Base-by-base conservation (phyloP, 2,329 filamentous ascomycete genomes). In the Microdochium paspali region DNA sequence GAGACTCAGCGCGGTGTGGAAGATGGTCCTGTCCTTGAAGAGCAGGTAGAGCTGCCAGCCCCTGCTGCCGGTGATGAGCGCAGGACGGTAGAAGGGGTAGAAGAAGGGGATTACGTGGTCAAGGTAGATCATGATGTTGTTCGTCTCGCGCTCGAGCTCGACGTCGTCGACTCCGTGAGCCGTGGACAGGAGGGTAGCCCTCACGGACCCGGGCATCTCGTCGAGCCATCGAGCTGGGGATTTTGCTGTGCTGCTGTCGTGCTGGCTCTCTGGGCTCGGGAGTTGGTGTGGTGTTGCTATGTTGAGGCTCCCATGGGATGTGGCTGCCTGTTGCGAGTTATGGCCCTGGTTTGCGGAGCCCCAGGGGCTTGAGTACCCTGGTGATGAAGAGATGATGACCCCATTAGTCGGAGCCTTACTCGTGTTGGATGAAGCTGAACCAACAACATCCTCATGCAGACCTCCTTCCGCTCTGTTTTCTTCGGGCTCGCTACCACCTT, bases 91-190 rank as follows among this genome's bases (percentile, higher is more conserved):
- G 57, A 82, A 78, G 2, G 81, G 81, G 56, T 79, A 83, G 1
- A 83, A 62, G 53, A 81, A 77, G 2, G 80, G 79, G 51, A 83
- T 74, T 20, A 82, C 68, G 51, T 78, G 73, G 58, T 84, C 80
- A 43, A 83, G 66, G 56, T 82, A 84, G 48, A 78, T 70, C 71
- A 79, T 78, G 48, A 76, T 62, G 40, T 74, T 69, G 55, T 57
- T 54, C 2, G 55, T 52, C 30, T 61, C 59, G 10, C 50, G 15
- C 31, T 59, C 57, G 23, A 44, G 42, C 18, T 44, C 23, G 23
- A 20, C 15, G 18, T 40, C 35, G 15, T 40, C 6, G 5, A 6
- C 3, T n/a, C 6, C 15, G 18, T 18, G 6, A 3, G 18, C 18
- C 6, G 18, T 20, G 35, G n/a, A n/a, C n/a, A 40, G 4, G 4